Base-by-base conservation (phyloP, 1,284 basidiomycete genomes). In the Malassezia brasiliensis region DNA sequence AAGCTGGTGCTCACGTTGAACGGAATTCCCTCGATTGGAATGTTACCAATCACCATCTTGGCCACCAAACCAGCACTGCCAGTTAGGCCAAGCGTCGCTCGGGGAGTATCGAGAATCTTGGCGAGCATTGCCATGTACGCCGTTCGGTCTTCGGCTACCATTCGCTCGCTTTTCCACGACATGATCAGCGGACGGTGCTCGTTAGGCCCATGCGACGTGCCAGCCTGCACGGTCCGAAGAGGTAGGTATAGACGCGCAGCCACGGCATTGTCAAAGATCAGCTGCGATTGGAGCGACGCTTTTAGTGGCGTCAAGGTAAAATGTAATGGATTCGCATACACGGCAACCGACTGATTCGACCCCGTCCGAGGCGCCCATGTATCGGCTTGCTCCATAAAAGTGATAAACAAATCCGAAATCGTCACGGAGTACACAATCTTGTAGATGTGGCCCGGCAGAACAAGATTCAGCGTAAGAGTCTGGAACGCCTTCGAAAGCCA, bases 321-420 rank as follows among this genome's bases (percentile, higher is more conserved):
- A 9, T 82, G 83, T 74, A 87, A 87, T 1, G 86, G 86, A 74
- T 87, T 87, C 73, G 81, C 81, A 69, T 85, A 86, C 57, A 79
- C 77, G 12, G 84, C 85, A 3, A 83, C 62, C 0, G 84, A 84
- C 53, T 78, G 76, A 53, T 81, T 77, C 30, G 56, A 60, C 14
- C 59, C 60, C 31, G 56, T 56, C 1, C 60, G 65, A 12, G 66
- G 48, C 8, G 47, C 49, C 60, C 67, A 72, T 36, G 61, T 60
- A 41, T 63, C 50, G 25, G 54, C 47, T 11, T 59, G 61, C 39
- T 64, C 39, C 31, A 79, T 76, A 74, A 86, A 77, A 1, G 76
- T 79, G 25, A 85, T 74, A 25, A 78, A 78, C 38, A 87, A 76
- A 69, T 87, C 84, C 17, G 78, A 77, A 42, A 87, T 74, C 14